Evolutionary conservation across 208 protist genomes (phyloP).

Genomic region (Acanthamoeba polyphaga): DNA sequence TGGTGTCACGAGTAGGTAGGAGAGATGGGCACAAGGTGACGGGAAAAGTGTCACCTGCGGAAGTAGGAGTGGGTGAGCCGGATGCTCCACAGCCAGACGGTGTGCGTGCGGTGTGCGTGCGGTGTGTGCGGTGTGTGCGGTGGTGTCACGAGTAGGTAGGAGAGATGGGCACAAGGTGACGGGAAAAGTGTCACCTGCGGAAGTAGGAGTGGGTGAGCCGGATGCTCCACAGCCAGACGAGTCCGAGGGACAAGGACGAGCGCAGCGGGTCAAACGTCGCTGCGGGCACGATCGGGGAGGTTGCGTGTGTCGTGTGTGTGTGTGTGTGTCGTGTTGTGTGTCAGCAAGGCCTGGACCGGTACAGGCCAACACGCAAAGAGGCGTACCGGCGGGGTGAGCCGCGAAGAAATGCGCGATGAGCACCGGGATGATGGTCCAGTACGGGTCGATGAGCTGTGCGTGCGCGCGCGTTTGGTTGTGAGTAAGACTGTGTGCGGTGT

Average conservation of each 20-base stretch:
- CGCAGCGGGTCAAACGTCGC: conserved; percentile 4
- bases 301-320: neutral
- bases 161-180: neutral
- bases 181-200: neutral
- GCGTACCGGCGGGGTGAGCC: conserved; percentile 34
- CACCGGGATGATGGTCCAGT: conserved; percentile 73
- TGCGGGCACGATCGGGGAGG: neutral
- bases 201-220: conserved; percentile 77
- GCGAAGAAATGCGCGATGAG: conserved; percentile 65
- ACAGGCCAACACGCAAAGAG: too few relatives aligned
- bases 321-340: neutral
- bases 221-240: conserved; percentile 66
- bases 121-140: neutral
- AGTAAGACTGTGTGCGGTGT: too few relatives aligned
- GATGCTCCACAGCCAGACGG: conserved; percentile 56
- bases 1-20: neutral
- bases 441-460: conserved; percentile 52
- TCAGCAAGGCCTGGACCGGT: neutral
- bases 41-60: neutral
- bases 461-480: too few relatives aligned
- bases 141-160: neutral
- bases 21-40: neutral
- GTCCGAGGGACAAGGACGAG: conserved; percentile 27
- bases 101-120: neutral
- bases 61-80: conserved; percentile 77